Evolutionary conservation across 2,329 filamentous ascomycete species (phyloP).

Genomic region (Teratosphaeria gauchensis): DNA sequence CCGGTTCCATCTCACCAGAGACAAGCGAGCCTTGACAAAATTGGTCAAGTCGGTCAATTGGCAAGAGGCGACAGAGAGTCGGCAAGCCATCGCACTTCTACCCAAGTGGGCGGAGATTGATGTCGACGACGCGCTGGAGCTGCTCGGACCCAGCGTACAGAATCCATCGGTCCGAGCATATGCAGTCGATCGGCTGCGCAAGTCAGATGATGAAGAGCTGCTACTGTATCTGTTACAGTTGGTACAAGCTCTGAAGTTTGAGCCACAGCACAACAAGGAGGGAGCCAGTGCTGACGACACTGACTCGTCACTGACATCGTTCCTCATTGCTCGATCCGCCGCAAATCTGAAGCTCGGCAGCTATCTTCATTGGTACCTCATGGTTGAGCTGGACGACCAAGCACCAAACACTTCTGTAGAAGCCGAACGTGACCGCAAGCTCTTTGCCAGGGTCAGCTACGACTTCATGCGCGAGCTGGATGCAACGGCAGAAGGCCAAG

Average conservation of each 20-base stretch:
- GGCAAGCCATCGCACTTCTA: slow-evolving; percentile 81
- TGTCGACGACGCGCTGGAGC: slow-evolving; percentile 87
- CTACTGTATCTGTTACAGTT: slow-evolving; percentile 86
- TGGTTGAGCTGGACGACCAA: slow-evolving; percentile 86
- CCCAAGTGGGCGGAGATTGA: slow-evolving; percentile 95
- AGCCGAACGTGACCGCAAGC: slow-evolving; percentile 59
- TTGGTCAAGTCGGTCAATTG: slow-evolving; percentile 98
- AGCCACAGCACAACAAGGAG: slow-evolving; percentile 51
- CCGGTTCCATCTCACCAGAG: slow-evolving; percentile 81
- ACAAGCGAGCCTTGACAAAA: slow-evolving; percentile 82
- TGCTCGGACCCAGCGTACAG: slow-evolving; percentile 86
- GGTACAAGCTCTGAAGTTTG: slow-evolving; percentile 92
- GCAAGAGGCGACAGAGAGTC: slow-evolving; percentile 73
- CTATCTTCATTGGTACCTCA: slow-evolving; percentile 96
- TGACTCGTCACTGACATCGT: slow-evolving; percentile 79
- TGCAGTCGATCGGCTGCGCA: slow-evolving; percentile 81
- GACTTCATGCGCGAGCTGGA: slow-evolving; percentile 90
- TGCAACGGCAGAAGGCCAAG: slow-evolving; percentile 57
- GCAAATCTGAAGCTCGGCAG: slow-evolving; percentile 86
- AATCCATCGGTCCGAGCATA: slow-evolving; percentile 83
- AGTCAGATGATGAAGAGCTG: slow-evolving; percentile 86
- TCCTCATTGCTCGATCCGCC: slow-evolving; percentile 78
- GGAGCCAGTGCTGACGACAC: slow-evolving; percentile 34
- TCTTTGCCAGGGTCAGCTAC: slow-evolving; percentile 89
- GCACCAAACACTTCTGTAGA: slow-evolving; percentile 48